phyloP scores from a whole-genome alignment of 2,329 filamentous ascomycete genomes.

The Penicillium sp. region DNA sequence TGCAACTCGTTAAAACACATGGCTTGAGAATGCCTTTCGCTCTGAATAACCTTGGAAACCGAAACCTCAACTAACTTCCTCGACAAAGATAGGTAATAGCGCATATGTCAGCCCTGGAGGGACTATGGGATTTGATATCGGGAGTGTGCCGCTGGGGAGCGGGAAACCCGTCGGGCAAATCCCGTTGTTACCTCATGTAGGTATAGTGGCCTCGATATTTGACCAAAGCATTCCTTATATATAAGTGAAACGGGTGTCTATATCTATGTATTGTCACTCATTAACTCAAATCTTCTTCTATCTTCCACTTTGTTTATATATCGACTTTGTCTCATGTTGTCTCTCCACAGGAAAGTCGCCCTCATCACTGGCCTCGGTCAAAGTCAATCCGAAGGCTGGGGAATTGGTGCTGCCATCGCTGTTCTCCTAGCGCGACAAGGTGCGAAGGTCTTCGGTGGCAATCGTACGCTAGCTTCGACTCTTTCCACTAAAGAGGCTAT shows the following conservation, averaged over 20 bases:
- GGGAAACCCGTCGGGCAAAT: background rate
- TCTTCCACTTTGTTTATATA: background rate
- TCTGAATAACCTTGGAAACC: background rate
- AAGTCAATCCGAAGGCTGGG: slow-evolving; percentile 47
- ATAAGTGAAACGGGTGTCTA: background rate
- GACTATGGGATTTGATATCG: background rate
- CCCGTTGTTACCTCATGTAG: background rate
- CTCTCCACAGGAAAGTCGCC: slow-evolving; percentile 21
- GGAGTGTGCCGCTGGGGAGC: background rate
- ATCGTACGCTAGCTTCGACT: no score
- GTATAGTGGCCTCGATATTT: no score
- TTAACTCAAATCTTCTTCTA: no score
- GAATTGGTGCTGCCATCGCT: slow-evolving; percentile 54
- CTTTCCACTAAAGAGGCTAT: slow-evolving; percentile 37
- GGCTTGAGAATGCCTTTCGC: background rate
- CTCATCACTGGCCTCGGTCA: slow-evolving; percentile 36
- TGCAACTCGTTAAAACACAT: background rate
- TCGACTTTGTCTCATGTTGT: background rate
- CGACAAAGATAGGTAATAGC: no score
- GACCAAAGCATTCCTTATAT: background rate
- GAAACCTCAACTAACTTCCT: background rate
- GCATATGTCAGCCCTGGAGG: no score
- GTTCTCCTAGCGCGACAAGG: slow-evolving; percentile 41
- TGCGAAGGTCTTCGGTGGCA: no score
- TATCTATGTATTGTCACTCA: background rate